Conservation (phyloP, 2,329 filamentous ascomycete species). For the Colletotrichum liaoningense region DNA sequence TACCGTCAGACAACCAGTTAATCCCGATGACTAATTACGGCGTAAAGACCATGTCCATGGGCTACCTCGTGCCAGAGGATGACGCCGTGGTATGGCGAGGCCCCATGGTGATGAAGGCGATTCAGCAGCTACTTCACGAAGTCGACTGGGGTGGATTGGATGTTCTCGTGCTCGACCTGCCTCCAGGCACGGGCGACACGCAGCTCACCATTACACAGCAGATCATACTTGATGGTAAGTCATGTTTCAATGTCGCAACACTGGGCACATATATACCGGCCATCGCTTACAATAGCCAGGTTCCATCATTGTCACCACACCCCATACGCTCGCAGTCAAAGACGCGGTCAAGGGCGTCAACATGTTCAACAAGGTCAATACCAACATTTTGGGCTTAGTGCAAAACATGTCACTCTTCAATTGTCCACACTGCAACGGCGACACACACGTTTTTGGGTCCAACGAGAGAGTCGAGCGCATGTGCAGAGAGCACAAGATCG, state of each 20-base stretch:
- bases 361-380: constrained; percentile 88
- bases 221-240: constrained; percentile 82
- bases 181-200: constrained; percentile 94
- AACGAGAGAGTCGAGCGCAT: constrained; percentile 73
- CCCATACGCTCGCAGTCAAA: constrained; percentile 91
- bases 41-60: constrained; percentile 98
- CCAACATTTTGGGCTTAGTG: constrained; percentile 87
- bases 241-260: neutral
- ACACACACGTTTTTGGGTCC: constrained; percentile 80
- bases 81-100: constrained; percentile 95
- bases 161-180: constrained; percentile 88
- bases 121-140: constrained; percentile 94
- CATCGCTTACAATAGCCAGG: constrained; percentile 55
- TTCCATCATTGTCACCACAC: constrained; percentile 89
- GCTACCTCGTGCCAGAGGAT: constrained; percentile 84
- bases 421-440: constrained; percentile 81
- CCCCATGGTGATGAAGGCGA: constrained; percentile 96
- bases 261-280: neutral
- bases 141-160: constrained; percentile 95
- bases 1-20: constrained; percentile 75
- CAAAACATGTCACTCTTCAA: constrained; percentile 91
- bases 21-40: constrained; percentile 94
- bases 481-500: constrained; percentile 78
- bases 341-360: constrained; percentile 93
- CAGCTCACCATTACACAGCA: constrained; percentile 98